Conservation (phyloP, 73 alveolate species). For the Paramecium octaurelia region DNA sequence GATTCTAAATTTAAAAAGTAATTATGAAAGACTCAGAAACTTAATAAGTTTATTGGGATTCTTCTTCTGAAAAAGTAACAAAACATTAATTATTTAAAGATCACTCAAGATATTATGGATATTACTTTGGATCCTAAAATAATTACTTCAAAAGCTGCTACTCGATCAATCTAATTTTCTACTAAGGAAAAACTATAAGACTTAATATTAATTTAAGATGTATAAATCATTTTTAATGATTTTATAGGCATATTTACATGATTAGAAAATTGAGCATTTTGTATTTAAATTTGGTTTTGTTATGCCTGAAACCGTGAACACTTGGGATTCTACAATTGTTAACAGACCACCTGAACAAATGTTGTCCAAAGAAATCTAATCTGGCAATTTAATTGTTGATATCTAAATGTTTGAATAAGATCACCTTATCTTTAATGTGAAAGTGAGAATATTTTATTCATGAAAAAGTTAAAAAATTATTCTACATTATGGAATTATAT, state of each 20-base stretch:
- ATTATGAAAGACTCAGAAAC: conserved; percentile 42
- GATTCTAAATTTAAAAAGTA: conserved; percentile 10
- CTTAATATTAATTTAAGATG: neutral
- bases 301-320: conserved; percentile 15
- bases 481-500: neutral
- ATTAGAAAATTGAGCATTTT: neutral
- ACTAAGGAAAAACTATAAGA: neutral
- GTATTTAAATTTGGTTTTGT: conserved; percentile 37
- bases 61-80: neutral
- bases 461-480: neutral
- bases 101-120: neutral
- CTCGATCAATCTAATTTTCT: neutral
- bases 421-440: neutral
- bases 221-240: neutral
- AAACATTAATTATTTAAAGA: neutral
- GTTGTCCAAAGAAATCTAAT: conserved; percentile 38
- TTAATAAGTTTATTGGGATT: conserved; percentile 25
- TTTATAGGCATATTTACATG: conserved; percentile 12
- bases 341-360: conserved; percentile 24
- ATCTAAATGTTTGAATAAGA: neutral
- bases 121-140: neutral
- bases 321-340: conserved; percentile 34
- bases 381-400: conserved; percentile 25
- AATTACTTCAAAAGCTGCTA: conserved; percentile 16
- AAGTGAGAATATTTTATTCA: conserved; percentile 5